These are phyloP conservation scores for Rhynchosporium agropyri DNA, from an alignment of 2,329 filamentous ascomycete genomes.

Conservation along the genomic window DNA sequence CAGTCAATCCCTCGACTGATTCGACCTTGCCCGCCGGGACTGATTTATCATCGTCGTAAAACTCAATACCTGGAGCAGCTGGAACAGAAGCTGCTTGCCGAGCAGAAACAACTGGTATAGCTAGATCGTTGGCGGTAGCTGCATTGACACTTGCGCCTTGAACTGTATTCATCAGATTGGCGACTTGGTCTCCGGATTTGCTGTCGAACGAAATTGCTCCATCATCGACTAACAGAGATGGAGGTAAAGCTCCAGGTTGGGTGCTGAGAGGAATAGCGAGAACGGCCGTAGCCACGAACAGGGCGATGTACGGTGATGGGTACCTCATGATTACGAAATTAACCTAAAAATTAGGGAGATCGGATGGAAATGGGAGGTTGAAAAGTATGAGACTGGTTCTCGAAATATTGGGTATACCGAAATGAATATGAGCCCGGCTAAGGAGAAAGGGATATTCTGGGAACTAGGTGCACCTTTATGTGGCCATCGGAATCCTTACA, in stretches of 20 bases:
- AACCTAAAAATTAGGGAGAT: not conserved
- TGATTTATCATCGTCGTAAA: not conserved
- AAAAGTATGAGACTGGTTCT: conserved; percentile 15
- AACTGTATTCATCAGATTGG: conserved; percentile 25
- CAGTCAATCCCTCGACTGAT: not conserved
- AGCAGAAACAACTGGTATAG: not conserved
- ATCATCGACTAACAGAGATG: conserved; percentile 35
- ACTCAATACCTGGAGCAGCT: conserved; percentile 22
- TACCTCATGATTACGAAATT: conserved; percentile 25
- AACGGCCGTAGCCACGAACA: conserved; percentile 24
- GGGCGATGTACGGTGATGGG: conserved; percentile 19
- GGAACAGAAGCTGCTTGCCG: conserved; percentile 3
- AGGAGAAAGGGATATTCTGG: conserved; percentile 7
- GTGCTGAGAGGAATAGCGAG: conserved; percentile 31
- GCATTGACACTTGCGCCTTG: conserved; percentile 25
- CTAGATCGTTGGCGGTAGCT: not conserved
- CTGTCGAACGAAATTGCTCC: conserved; percentile 32
- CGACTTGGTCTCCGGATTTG: conserved; percentile 15
- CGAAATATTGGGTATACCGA: conserved; percentile 3
- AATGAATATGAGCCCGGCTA: conserved; percentile 16
- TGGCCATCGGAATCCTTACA: not conserved
- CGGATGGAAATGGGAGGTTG: not conserved
- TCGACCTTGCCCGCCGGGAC: conserved; percentile 23
- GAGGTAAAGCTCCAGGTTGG: conserved; percentile 33
- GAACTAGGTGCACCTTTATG: conserved; percentile 12